phyloP scores from a whole-genome alignment of 176 grass and related monocot species.

The Tillandsia fasciculata region DNA sequence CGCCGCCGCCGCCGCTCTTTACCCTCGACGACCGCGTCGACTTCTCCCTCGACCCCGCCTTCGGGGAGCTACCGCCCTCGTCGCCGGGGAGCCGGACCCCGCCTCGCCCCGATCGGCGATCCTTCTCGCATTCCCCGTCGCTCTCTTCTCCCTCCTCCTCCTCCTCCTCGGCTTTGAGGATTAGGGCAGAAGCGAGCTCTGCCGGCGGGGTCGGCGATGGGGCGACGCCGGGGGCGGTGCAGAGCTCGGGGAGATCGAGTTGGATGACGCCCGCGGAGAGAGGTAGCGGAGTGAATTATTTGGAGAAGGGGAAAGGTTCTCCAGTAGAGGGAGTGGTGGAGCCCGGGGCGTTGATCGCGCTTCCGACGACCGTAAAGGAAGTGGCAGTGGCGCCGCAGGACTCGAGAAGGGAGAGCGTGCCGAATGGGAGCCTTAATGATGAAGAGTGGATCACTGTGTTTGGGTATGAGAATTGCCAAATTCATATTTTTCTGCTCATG shows the following conservation, averaged over 20 bases:
- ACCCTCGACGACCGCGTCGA: conserved; percentile 72
- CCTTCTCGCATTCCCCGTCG: conserved; percentile 43
- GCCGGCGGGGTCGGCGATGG: background rate
- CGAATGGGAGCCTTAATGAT: conserved; percentile 33
- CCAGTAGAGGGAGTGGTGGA: conserved; percentile 38
- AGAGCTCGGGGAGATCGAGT: background rate
- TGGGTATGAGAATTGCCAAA: conserved; percentile 40
- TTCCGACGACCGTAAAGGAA: conserved; percentile 20
- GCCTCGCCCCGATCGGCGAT: conserved; percentile 6
- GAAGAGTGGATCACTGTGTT: conserved; percentile 93
- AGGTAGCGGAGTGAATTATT: background rate
- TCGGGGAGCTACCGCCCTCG: conserved; percentile 26
- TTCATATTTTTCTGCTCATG: no score
- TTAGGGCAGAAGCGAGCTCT: conserved; percentile 24
- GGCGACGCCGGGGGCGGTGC: background rate
- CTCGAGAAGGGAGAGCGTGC: background rate
- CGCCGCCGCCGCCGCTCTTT: conserved; percentile 59
- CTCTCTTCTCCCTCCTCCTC: conserved; percentile 32
- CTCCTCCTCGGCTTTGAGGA: conserved; percentile 16
- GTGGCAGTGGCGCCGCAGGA: conserved; percentile 11
- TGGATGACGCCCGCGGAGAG: background rate
- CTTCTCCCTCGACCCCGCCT: conserved; percentile 43
- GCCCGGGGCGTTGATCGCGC: conserved; percentile 30
- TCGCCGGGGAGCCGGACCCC: conserved; percentile 21
- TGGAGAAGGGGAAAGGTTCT: conserved; percentile 24